Evolutionary conservation across 495 filamentous ascomycete genomes (phyloP).

Genomic region (Ramalina peruviana): DNA sequence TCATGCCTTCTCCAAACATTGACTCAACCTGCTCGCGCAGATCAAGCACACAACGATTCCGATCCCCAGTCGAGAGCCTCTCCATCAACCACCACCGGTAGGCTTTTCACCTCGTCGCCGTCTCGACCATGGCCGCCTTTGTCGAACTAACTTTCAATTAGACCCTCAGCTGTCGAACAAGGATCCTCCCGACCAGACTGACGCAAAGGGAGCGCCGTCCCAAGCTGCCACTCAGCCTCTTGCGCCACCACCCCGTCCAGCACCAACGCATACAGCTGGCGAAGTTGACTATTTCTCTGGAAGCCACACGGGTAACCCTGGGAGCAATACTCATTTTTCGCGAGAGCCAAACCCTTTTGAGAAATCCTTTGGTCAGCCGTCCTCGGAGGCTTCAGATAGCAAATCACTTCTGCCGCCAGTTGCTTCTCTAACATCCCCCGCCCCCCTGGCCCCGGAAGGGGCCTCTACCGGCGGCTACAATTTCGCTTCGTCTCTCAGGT

Average conservation of each 20-base stretch:
- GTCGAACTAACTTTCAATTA: conserved; percentile 11
- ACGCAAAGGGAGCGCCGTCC: conserved; percentile 22
- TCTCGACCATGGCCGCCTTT: not conserved
- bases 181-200: conserved; percentile 29
- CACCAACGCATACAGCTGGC: conserved; percentile 32
- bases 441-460: conserved; percentile 58
- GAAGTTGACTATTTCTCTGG: conserved; percentile 66
- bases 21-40: conserved; percentile 10
- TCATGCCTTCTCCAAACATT: too few species aligned
- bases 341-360: conserved; percentile 95
- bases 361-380: conserved; percentile 66
- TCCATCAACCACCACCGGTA: conserved; percentile 16
- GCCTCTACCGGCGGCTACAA: conserved; percentile 48
- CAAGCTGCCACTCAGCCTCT: conserved; percentile 42
- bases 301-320: conserved; percentile 25
- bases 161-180: conserved; percentile 31
- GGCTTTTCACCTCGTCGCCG: conserved; percentile 10
- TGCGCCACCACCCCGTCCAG: conserved; percentile 67
- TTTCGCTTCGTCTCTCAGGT: conserved; percentile 79
- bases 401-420: conserved; percentile 75
- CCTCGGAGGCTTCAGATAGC: conserved; percentile 63
- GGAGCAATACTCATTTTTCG: conserved; percentile 39
- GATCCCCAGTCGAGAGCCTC: conserved; percentile 10
- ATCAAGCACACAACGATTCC: conserved; percentile 12
- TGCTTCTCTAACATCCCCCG: conserved; percentile 82